Base-by-base conservation (phyloP, 208 protist genomes). In the Endotrypanum monterogeii region DNA sequence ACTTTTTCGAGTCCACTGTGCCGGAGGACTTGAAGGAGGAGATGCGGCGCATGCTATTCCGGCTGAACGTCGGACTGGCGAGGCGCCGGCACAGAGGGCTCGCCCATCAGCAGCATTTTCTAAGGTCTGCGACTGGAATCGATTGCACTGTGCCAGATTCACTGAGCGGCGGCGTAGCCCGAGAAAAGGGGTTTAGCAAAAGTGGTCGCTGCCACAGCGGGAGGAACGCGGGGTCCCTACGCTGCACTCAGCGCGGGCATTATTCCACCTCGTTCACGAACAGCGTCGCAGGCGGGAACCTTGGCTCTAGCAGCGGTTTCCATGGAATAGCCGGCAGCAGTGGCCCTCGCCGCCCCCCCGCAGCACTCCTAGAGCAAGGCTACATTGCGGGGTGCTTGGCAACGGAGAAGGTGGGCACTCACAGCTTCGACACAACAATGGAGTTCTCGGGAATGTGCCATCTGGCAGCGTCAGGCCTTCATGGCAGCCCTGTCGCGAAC, bases 1-100 rank as follows among this genome's bases (percentile, higher is more conserved):
- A 71, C 67, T 90, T 83, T 78, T 85, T 89, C 28, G 72, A 89
- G 56, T 56, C 37, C 23, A 74, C 80, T 20, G 78, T 86, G 46
- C 82, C 84, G 18, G 79, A 87, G 76, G 76, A 82, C 46, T 71
- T 86, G 35, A 84, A 84, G 73, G 41, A 86, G 46, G 80, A 87
- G 32, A 78, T 92, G 77, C 78, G 79, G 18, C 76, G 74, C 14
- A 52, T 85, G 25, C 75, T 81, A 16, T 55, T 86, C 28, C 74
- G 74, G 23, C 57, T 75, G 28, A 62, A 63, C 70, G 58, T 84
- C 39, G 66, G 58, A 20, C 35, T 20, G n/a, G 25, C 32, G 9
- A 28, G 55, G 25, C 56, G 61, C 50, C 62, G 71, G 14, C 70
- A 30, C 28, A 56, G 41, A 12, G 71, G 55, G 8, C 57, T 76